These are phyloP conservation scores for Rhodosporidiobolus sp. DNA, from an alignment of 768 basidiomycete species.

Conservation along the genomic window DNA sequence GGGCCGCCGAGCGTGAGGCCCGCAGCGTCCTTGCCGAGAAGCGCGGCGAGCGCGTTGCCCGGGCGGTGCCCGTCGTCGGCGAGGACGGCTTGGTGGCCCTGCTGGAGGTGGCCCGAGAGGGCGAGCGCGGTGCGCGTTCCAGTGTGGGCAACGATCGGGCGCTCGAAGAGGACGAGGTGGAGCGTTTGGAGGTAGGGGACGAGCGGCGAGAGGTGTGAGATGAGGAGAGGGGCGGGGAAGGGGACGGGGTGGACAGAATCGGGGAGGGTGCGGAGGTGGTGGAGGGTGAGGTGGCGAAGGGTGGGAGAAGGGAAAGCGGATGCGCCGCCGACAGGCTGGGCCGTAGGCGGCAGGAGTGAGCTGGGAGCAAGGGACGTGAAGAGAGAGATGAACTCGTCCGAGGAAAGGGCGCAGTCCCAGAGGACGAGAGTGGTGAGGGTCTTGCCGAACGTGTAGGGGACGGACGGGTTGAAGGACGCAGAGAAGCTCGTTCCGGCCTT, in stretches of 20 bases:
- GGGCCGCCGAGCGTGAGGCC: background rate
- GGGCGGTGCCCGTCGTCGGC: background rate
- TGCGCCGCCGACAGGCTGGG: background rate
- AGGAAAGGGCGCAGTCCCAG: conserved; percentile 8
- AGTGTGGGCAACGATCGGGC: background rate
- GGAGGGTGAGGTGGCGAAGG: conserved; percentile 5
- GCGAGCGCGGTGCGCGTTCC: background rate
- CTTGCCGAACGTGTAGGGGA: background rate
- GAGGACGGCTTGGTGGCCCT: background rate
- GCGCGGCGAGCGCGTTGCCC: background rate
- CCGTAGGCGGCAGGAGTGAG: background rate
- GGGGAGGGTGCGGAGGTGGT: background rate
- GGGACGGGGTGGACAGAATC: background rate
- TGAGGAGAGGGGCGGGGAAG: background rate
- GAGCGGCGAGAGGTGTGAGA: conserved; percentile 5
- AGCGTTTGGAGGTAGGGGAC: background rate
- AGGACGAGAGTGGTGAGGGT: background rate
- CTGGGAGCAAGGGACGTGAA: conserved; percentile 2
- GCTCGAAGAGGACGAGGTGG: conserved; percentile 10
- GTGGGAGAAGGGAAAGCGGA: background rate
- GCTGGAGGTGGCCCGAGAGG: background rate
- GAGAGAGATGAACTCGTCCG: conserved; percentile 1
- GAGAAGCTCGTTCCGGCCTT: too few species aligned
- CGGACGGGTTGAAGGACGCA: background rate
- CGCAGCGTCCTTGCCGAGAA: background rate